phyloP scores from a whole-genome alignment of 2,329 filamentous ascomycete genomes.

The Phyllachora maydis region DNA sequence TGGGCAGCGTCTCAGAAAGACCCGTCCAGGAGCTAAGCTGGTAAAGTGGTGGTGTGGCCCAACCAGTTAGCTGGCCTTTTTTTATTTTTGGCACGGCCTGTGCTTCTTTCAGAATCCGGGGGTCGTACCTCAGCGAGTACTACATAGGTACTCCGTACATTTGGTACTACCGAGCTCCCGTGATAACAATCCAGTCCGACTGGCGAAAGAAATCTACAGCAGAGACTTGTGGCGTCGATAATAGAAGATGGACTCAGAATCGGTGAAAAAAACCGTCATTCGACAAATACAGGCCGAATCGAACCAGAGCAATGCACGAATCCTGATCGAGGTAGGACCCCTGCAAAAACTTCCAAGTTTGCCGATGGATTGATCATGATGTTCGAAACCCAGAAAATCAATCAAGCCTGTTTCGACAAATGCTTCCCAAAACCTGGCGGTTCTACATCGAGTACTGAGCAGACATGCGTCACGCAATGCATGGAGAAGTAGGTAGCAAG shows the following conservation, averaged over 20 bases:
- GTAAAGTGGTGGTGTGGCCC: too few species aligned
- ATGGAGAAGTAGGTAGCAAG: slow-evolving; percentile 86
- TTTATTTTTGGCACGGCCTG: too few species aligned
- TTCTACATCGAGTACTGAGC: slow-evolving; percentile 45
- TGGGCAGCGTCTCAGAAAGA: too few species aligned
- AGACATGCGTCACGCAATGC: slow-evolving; percentile 51
- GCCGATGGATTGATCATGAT: background rate
- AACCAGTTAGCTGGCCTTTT: too few species aligned
- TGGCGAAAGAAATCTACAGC: too few species aligned
- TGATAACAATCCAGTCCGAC: too few species aligned
- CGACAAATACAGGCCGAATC: slow-evolving; percentile 43
- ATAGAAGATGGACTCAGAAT: slow-evolving; percentile 42
- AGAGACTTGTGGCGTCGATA: too few species aligned
- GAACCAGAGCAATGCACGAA: slow-evolving; percentile 46
- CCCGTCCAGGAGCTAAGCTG: too few species aligned
- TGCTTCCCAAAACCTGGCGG: slow-evolving; percentile 52
- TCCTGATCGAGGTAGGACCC: slow-evolving; percentile 43
- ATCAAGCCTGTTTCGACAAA: slow-evolving; percentile 62
- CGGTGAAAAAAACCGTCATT: slow-evolving; percentile 40
- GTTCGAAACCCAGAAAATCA: slow-evolving; percentile 47
- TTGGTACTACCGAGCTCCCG: too few species aligned
- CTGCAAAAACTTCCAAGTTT: background rate
- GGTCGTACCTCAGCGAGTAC: too few species aligned
- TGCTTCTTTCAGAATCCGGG: too few species aligned
- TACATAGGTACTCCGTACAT: too few species aligned